These are phyloP conservation scores for Cryptococcus hybrid DNA, from an alignment of 1,284 basidiomycete species.

Conservation along the genomic window DNA sequence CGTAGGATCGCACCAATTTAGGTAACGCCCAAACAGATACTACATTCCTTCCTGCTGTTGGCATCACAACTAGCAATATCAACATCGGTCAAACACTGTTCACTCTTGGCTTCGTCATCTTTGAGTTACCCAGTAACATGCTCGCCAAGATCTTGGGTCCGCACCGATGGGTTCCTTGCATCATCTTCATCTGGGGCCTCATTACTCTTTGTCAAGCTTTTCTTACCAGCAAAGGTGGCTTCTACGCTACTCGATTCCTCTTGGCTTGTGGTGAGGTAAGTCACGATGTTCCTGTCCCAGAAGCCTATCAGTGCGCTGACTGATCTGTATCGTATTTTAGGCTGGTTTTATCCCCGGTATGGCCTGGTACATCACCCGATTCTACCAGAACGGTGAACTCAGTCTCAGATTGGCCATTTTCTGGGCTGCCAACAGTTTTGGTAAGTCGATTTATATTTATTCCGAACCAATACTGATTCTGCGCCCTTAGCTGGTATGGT, in stretches of 20 bases:
- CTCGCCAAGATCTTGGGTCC: constrained; percentile 16
- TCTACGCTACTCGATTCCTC: constrained; percentile 18
- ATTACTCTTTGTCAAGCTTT: constrained; percentile 22
- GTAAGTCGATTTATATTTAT: background rate
- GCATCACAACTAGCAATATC: constrained; percentile 16
- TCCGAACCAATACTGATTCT: background rate
- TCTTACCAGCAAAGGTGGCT: constrained; percentile 11
- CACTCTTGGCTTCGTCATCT: constrained; percentile 19
- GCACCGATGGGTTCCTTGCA: constrained; percentile 17
- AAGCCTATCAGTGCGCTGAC: background rate
- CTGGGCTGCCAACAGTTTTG: constrained; percentile 20
- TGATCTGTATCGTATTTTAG: too few species aligned
- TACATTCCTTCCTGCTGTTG: constrained; percentile 5
- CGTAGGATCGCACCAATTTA: constrained; percentile 11
- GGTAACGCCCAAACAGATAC: constrained; percentile 23
- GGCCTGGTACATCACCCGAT: constrained; percentile 22
- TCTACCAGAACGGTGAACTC: constrained; percentile 19
- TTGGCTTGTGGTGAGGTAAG: constrained; percentile 18
- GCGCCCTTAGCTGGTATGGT: constrained; percentile 15
- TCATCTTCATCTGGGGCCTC: constrained; percentile 18
- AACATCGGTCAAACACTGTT: constrained; percentile 23
- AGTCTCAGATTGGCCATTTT: constrained; percentile 18
- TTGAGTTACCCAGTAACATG: constrained; percentile 17
- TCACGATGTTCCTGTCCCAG: background rate
- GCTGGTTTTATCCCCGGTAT: constrained; percentile 12